phyloP scores from a whole-genome alignment of 116 monocot species.

The Trichopus zeylanicus region DNA sequence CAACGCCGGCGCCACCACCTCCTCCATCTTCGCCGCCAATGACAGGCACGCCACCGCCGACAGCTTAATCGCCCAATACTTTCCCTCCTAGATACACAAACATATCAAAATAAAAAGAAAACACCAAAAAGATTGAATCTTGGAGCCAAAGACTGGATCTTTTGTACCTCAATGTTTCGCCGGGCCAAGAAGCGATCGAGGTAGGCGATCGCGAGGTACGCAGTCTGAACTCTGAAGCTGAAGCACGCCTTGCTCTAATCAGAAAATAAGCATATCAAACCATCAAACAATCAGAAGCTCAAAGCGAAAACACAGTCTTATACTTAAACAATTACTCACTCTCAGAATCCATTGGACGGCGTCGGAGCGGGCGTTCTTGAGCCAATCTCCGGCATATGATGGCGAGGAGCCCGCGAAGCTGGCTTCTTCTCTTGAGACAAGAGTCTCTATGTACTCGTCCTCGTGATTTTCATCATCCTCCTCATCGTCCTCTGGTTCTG shows the following conservation, averaged over 20 bases:
- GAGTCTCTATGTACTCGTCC: conserved; percentile 49
- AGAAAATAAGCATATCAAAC: too few species aligned
- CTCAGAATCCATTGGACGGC: conserved; percentile 70
- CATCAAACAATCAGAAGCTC: not conserved
- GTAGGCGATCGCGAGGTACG: conserved; percentile 56
- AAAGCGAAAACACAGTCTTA: not conserved
- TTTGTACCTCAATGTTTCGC: conserved; percentile 45
- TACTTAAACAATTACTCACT: conserved; percentile 40
- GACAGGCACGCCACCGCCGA: conserved; percentile 70
- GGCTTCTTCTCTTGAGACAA: conserved; percentile 49
- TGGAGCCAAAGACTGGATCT: not conserved
- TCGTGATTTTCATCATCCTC: conserved; percentile 23
- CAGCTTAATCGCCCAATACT: conserved; percentile 53
- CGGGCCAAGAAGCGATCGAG: conserved; percentile 62
- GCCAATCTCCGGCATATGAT: conserved; percentile 13
- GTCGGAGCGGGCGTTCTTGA: conserved; percentile 33
- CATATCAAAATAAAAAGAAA: not conserved
- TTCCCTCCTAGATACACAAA: conserved; percentile 35
- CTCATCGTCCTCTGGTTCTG: conserved; percentile 8
- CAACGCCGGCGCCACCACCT: conserved; percentile 34
- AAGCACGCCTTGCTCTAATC: conserved; percentile 44
- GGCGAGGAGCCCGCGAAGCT: conserved; percentile 9
- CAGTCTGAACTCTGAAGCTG: conserved; percentile 52
- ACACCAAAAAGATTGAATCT: not conserved
- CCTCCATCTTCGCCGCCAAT: conserved; percentile 85